A percentile compares a stretch with the other conserved stretches of the same genome.
These are phyloP conservation scores for Candida koratica DNA, from an alignment of 805 yeast genomes.

Conservation along the genomic window DNA sequence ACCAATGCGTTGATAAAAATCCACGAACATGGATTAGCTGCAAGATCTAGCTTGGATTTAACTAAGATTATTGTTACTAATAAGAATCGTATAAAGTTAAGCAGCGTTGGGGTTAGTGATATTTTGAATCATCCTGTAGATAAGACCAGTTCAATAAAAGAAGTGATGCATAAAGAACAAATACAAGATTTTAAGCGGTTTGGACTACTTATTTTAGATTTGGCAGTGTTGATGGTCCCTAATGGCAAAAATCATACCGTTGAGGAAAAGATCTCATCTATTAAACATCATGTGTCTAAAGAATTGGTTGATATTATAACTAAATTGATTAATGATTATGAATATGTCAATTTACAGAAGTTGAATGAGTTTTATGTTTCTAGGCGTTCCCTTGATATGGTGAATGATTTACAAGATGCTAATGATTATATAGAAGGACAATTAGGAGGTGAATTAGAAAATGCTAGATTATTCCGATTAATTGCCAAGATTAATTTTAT, in stretches of 20 bases:
- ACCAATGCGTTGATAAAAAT: constrained; percentile 62
- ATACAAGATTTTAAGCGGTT: constrained; percentile 53
- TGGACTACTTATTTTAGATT: constrained; percentile 56
- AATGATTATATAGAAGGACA: constrained; percentile 59
- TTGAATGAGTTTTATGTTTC: constrained; percentile 25
- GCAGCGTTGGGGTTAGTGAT: constrained; percentile 70
- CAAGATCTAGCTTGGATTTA: constrained; percentile 56
- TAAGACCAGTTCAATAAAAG: neutral
- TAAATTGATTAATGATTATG: constrained; percentile 24
- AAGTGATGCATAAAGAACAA: constrained; percentile 32
- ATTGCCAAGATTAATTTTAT: constrained; percentile 77
- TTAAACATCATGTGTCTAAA: constrained; percentile 31
- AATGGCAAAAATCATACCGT: constrained; percentile 2
- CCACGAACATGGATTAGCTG: constrained; percentile 62
- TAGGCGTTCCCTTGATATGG: constrained; percentile 26
- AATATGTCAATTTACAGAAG: constrained; percentile 20
- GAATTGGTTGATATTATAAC: constrained; percentile 43
- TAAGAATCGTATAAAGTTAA: constrained; percentile 64
- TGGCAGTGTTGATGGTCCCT: constrained; percentile 43
- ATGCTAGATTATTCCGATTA: constrained; percentile 79
- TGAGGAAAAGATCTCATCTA: constrained; percentile 14
- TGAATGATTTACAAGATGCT: constrained; percentile 49
- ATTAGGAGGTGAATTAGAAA: constrained; percentile 74
- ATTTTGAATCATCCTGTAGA: constrained; percentile 45
- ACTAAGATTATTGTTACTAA: constrained; percentile 72